Percentiles rank a stretch among this genome's conserved stretches.
Conservation (phyloP, 2,329 filamentous ascomycete genomes). For the Aspergillus sp. region DNA sequence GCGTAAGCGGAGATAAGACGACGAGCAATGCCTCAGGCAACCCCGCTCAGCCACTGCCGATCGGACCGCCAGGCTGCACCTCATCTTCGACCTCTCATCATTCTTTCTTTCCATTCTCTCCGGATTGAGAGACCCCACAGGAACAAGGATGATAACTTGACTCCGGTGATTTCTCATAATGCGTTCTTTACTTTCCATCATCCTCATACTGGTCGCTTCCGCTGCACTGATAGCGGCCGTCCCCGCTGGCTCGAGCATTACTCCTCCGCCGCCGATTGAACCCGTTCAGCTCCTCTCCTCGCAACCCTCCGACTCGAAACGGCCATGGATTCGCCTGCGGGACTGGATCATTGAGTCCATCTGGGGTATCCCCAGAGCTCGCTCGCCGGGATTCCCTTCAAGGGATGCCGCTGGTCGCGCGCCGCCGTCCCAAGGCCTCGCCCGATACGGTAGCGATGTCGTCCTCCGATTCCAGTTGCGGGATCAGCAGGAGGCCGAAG, state of each 20-base stretch:
- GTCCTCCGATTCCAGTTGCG: slow-evolving; percentile 84
- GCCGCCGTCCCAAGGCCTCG: slow-evolving; percentile 39
- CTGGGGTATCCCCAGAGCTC: slow-evolving; percentile 37
- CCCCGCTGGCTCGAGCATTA: slow-evolving; percentile 37
- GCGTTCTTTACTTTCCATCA: slow-evolving; percentile 14
- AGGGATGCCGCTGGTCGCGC: slow-evolving; percentile 15
- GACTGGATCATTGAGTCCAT: slow-evolving; percentile 44
- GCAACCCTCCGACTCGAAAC: slow-evolving; percentile 26
- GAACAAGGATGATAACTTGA: slow-evolving; percentile 1
- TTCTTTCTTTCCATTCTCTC: background rate
- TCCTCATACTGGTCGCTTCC: slow-evolving; percentile 17
- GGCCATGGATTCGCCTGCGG: slow-evolving; percentile 39
- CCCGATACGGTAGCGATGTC: slow-evolving; percentile 73
- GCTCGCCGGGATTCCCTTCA: slow-evolving; percentile 18
- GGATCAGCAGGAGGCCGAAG: slow-evolving; percentile 64
- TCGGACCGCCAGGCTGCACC: background rate
- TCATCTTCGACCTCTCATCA: background rate
- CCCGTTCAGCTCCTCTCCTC: slow-evolving; percentile 26
- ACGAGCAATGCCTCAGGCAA: too few relatives aligned
- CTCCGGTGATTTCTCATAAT: slow-evolving; percentile 6
- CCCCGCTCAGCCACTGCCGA: too few relatives aligned
- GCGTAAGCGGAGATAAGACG: too few relatives aligned
- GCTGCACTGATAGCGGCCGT: slow-evolving; percentile 25
- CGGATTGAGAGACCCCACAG: background rate
- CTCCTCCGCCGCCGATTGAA: slow-evolving; percentile 29